Evolutionary conservation across 331 rosid genomes (phyloP).

Genomic region (Dryas integrifolia): DNA sequence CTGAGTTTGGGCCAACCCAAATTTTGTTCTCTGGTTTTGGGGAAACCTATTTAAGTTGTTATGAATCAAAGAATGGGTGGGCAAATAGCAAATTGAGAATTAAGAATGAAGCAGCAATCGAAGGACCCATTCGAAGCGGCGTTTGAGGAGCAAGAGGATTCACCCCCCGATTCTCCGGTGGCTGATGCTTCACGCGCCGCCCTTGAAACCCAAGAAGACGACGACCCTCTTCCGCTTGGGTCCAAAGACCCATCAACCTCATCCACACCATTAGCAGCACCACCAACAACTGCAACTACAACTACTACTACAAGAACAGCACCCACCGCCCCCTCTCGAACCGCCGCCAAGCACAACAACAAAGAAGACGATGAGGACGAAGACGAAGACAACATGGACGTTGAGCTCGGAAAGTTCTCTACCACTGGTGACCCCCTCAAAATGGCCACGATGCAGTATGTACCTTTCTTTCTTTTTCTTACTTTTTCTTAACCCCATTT

Average conservation of each 20-base stretch:
- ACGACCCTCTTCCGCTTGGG: conserved; percentile 13
- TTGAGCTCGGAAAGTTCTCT: conserved; percentile 44
- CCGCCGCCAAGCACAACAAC: conserved; percentile 32
- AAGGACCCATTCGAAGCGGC: conserved; percentile 65
- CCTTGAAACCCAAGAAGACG: conserved; percentile 22
- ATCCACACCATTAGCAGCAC: neutral
- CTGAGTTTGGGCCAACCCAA: too few relatives aligned
- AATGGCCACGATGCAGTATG: conserved; percentile 51
- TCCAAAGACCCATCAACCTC: conserved; percentile 15
- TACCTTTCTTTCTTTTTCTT: neutral
- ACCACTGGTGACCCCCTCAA: conserved; percentile 45
- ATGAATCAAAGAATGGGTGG: neutral
- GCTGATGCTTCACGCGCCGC: conserved; percentile 17
- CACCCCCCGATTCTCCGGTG: conserved; percentile 34
- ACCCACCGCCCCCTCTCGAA: conserved; percentile 20
- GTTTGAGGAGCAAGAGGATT: conserved; percentile 48
- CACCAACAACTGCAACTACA: neutral
- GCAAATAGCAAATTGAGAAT: neutral
- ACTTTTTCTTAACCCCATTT: neutral
- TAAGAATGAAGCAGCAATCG: conserved; percentile 40
- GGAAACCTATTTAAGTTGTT: neutral
- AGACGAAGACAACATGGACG: conserved; percentile 51
- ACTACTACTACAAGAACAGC: neutral
- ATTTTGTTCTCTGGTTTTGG: neutral
- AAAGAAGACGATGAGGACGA: conserved; percentile 54